Base-by-base conservation (phyloP, 106 monocot species). In the Acorus calamus region DNA sequence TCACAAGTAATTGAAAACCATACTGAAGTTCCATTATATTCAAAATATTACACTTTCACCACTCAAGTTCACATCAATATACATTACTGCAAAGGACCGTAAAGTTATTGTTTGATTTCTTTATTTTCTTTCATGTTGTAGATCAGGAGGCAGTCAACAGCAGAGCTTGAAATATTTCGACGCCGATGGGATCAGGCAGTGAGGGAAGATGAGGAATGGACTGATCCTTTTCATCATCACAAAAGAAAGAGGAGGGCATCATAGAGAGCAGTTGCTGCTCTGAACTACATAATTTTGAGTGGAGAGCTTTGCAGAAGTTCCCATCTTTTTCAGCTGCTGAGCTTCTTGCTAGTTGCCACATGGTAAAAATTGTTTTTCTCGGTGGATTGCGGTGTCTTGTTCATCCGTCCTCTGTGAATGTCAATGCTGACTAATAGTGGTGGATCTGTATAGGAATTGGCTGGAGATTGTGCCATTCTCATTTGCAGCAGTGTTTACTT, bases 101-200 rank as follows among this genome's bases (percentile, higher is more conserved):
- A 4, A 71, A 57, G 41, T 69, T 44, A 2, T 51, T 4, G 10
- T n/a, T 51, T 58, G 50, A 11, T n/a, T 8, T 9, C 60, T 42
- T 53, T 49, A 45, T 55, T 3, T 7, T 44, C n/a, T 9, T 43
- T 6, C 12, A 55, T 66, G 58, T 42, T 63, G 62, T 58, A 92
- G 92, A 76, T 93, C 28, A 80, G 93, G 75, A 89, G 93, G 44
- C 93, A 93, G 58, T 93, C 93, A 5, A 86, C 89, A 48, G 85
- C 76, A 60, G 89, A 93, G 70, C 72, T 93, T 46, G 69, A 78
- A 55, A 86, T 68, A 75, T 93, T 93, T 67, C 81, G 79, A 66
- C 59, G 79, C 42, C 76, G 93, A 3, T 89, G 93, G 93, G 79
- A 86, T 52, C 66, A 67, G 52, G 88, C 89, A 14, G 79, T 75